Conservation (phyloP, 83 land plant genomes). For the Larix sibirica region DNA sequence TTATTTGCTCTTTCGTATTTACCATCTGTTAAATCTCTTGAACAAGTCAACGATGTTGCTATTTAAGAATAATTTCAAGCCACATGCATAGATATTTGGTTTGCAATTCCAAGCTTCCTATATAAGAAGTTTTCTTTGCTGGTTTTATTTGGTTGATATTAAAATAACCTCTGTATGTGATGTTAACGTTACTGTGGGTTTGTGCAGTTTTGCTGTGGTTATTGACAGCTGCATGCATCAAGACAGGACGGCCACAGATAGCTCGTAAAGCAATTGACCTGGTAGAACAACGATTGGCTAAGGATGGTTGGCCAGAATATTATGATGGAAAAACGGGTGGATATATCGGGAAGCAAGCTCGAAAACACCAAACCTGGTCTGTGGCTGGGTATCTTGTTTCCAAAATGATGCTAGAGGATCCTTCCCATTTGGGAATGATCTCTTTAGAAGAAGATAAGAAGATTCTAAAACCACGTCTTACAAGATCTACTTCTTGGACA, state of each 20-base stretch:
- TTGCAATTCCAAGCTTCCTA: background rate
- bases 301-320: conserved; percentile 47
- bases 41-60: too few species aligned
- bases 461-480: conserved; percentile 27
- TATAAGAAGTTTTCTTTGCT: background rate
- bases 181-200: background rate
- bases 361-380: conserved; percentile 43
- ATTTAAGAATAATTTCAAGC: too few species aligned
- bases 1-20: too few species aligned
- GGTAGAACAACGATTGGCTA: conserved; percentile 25
- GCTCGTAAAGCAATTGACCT: conserved; percentile 37
- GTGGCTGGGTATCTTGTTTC: conserved; percentile 45
- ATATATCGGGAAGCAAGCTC: conserved; percentile 44
- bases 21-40: too few species aligned
- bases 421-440: conserved; percentile 25
- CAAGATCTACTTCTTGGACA: conserved; percentile 22
- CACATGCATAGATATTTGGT: background rate
- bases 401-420: conserved; percentile 39
- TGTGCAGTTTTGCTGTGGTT: conserved; percentile 44
- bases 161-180: background rate
- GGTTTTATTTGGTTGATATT: background rate
- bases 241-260: conserved; percentile 46
- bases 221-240: conserved; percentile 42
- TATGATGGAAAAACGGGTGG: conserved; percentile 41
- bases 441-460: conserved; percentile 33